Percentiles rank a stretch among this genome's conserved stretches.
Evolutionary conservation across 2,329 filamentous ascomycete species (phyloP).

Genomic region (Apiospora saccharicola): DNA sequence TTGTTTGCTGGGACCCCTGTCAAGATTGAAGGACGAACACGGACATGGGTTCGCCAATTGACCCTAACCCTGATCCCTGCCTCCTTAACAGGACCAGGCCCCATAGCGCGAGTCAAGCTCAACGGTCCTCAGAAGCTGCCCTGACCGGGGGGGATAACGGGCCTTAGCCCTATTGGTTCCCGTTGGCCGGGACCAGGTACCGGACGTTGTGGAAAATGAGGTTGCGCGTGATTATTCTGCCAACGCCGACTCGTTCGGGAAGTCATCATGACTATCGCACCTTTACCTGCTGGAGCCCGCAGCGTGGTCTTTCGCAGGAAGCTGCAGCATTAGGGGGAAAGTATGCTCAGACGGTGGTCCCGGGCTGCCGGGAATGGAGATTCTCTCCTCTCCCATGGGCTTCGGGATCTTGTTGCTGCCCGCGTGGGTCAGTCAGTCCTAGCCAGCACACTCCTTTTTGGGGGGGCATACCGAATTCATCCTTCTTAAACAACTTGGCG

Average conservation of each 20-base stretch:
- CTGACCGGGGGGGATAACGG: background rate
- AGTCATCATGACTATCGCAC: slow-evolving; percentile 14
- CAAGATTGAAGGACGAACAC: slow-evolving; percentile 7
- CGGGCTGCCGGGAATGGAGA: background rate
- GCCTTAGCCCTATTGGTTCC: slow-evolving; percentile 8
- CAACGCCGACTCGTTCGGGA: background rate
- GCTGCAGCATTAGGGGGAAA: background rate
- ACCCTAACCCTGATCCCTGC: background rate
- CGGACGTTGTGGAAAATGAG: slow-evolving; percentile 8
- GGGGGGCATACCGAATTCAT: background rate
- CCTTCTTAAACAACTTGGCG: slow-evolving; percentile 17
- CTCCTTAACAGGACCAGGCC: background rate
- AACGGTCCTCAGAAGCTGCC: background rate
- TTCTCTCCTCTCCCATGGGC: background rate
- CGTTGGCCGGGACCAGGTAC: background rate
- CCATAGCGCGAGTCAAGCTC: background rate
- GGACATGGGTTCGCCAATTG: slow-evolving; percentile 3
- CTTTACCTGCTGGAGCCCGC: background rate
- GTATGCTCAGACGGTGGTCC: background rate
- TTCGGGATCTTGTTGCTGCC: background rate
- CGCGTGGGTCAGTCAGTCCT: background rate
- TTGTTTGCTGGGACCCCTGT: background rate
- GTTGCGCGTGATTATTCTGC: background rate
- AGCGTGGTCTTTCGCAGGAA: too few species aligned
- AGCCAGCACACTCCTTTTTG: slow-evolving; percentile 5